Conservation (phyloP, 768 basidiomycete species). For the Termitomyces sp. region DNA sequence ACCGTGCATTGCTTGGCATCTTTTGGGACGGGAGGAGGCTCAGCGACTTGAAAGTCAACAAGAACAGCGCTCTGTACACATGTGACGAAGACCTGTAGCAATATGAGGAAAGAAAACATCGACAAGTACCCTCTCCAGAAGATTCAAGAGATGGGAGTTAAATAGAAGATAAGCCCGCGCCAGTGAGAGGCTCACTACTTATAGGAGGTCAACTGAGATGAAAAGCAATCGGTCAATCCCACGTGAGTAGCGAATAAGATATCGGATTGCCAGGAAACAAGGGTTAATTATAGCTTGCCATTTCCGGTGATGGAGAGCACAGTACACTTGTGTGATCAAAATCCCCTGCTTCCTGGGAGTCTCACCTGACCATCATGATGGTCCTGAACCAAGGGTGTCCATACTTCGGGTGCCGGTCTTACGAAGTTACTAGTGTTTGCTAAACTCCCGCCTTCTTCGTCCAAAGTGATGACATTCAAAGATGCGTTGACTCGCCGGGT, state of each 20-base stretch:
- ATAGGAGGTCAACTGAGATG: background rate
- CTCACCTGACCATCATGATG: slow-evolving; percentile 5
- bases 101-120: background rate
- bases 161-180: background rate
- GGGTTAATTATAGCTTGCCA: background rate
- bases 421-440: background rate
- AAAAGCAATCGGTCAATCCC: background rate
- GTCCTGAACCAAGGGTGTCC: background rate
- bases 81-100: background rate
- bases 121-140: background rate
- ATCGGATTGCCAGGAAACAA: background rate
- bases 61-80: slow-evolving; percentile 32
- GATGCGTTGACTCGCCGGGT: slow-evolving; percentile 54
- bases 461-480: slow-evolving; percentile 54
- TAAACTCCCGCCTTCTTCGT: slow-evolving; percentile 49
- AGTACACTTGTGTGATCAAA: background rate
- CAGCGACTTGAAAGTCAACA: slow-evolving; percentile 62
- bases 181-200: background rate
- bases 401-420: background rate
- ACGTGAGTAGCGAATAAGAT: background rate
- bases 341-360: slow-evolving; percentile 8
- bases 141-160: background rate
- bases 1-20: slow-evolving; percentile 60
- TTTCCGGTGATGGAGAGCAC: background rate
- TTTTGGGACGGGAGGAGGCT: slow-evolving; percentile 62